These are phyloP conservation scores for Colletotrichum sp. DNA, from an alignment of 2,329 filamentous ascomycete species.

Conservation along the genomic window DNA sequence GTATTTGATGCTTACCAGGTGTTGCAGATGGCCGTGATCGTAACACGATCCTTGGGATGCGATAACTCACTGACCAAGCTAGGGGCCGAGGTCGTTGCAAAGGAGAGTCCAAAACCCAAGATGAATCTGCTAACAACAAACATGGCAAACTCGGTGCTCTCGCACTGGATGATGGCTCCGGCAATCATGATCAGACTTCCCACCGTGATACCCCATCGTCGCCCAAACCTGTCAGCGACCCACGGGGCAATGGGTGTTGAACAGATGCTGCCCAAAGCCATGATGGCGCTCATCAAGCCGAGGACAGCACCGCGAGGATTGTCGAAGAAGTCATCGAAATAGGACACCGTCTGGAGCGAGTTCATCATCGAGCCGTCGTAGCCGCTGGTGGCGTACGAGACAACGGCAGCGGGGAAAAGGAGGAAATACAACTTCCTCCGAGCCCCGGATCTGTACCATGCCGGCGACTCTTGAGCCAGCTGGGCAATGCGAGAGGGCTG, in stretches of 20 bases:
- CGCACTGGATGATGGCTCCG: slow-evolving; percentile 35
- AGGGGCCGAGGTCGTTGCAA: slow-evolving; percentile 56
- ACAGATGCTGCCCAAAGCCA: slow-evolving; percentile 52
- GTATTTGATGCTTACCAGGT: slow-evolving; percentile 24
- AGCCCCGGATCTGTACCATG: slow-evolving; percentile 35
- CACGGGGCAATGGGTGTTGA: slow-evolving; percentile 33
- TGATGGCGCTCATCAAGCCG: slow-evolving; percentile 44
- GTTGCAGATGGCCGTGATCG: slow-evolving; percentile 60
- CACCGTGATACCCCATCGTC: slow-evolving; percentile 33
- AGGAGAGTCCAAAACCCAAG: slow-evolving; percentile 58
- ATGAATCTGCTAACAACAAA: slow-evolving; percentile 59
- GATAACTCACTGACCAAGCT: slow-evolving; percentile 57
- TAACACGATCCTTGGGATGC: slow-evolving; percentile 58
- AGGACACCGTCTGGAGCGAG: slow-evolving; percentile 46
- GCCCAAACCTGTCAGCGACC: slow-evolving; percentile 35
- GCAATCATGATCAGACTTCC: slow-evolving; percentile 36
- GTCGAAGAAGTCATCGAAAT: slow-evolving; percentile 46
- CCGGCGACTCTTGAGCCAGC: slow-evolving; percentile 27
- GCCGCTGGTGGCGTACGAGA: slow-evolving; percentile 47
- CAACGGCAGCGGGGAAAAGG: slow-evolving; percentile 37
- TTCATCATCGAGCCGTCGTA: slow-evolving; percentile 59
- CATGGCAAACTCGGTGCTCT: slow-evolving; percentile 40
- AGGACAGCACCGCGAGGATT: slow-evolving; percentile 35
- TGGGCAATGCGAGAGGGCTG: slow-evolving; percentile 33
- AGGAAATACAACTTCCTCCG: slow-evolving; percentile 34